Evolutionary conservation across 805 yeast species (phyloP), one percentile per base, ranked within the genome.

Genomic region (Starmerella sp.): DNA sequence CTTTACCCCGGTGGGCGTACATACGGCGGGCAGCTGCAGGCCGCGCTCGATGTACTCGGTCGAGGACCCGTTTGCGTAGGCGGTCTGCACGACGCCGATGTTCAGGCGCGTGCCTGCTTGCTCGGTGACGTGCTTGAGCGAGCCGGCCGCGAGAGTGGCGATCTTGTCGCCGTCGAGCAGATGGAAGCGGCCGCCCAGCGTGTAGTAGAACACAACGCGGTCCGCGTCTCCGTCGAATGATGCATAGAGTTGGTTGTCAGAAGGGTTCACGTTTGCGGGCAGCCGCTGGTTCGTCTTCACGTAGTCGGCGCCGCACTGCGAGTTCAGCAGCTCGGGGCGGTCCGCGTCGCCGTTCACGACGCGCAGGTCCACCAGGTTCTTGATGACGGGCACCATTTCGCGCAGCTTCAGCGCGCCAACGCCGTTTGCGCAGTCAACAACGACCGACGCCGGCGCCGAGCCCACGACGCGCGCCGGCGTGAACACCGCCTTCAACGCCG

Each of bases 171-270:
- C 98, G 65, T 93, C 98, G 54, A 93, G 65, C 52, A 73, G 63
- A 35, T 63, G 64, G 64, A 70, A 74, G 61, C 51, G 63, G 41
- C 65, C 64, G 2, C 63, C 66, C 44, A 69, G 70, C 8, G 63
- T 60, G 56, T 69, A 76, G 61, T 72, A 93, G 66, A 87, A 86
- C 28, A 93, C 86, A 51, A 93, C 83, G 64, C 98, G 77, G 68
- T 93, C 98, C 5, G 98, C 97, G 68, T 93, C 98, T 51, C 98
- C 98, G 67, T 93, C 98, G 66, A 88, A 89, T 1, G 95, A 86
- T 6, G 95, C 84, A 63, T 80, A 84, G 51, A 90, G 71, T n/a
- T 15, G 38, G 45, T 72, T 69, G 6, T 78, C 71, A 2, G 60
- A 63, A 0, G 81, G 78, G 1, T 59, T 51, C 13, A 85, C 72